Evolutionary conservation across 192 early-diverging fungal species (phyloP), one percentile per base, ranked within the genome.

Genomic region (Entophlyctis luteolus): DNA sequence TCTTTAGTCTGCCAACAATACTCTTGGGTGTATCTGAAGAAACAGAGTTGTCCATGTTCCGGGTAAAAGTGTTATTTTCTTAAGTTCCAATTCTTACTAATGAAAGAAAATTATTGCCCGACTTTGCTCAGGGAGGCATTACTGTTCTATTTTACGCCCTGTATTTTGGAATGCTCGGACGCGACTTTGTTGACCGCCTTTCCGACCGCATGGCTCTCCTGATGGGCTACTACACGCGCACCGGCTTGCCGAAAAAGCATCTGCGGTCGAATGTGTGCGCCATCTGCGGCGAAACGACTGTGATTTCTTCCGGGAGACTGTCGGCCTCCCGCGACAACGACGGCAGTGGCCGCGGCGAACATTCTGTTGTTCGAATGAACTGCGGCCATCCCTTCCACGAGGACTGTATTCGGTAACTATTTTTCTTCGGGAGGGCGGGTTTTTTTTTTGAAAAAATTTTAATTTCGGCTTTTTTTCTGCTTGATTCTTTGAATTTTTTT

Each of bases 271-370:
- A 72, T 37, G 71, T 74, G 67, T 83, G 81, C 56, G 81, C 76
- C 49, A 83, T 83, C 54, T 83, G 81, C 50, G 81, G 81, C 16
- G 78, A 79, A 25, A 36, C 59, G 18, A 83, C 81, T n/a, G 70
- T 58, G 16, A 23, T 33, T 14, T 49, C 32, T 6, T 34, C 25
- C 31, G 28, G 48, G 34, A 29, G 35, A 16, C 25, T 46, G 23
- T 38, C 25, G 31, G 72, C 18, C 14, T 31, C 37, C 2, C n/a
- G 4, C 12, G 68, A 55, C 50, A 53, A 35, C 48, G 23, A 2
- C 35, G 35, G 47, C 37, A 31, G 34, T 20, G 37, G 36, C 0
- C 55, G 33, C 71, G 27, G 12, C 2, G 34, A n/a, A 32, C 54
- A 31, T n/a, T 57, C 59, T 20, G 31, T 74, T 25, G 66, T 72